Evolutionary conservation across 495 filamentous ascomycete species (phyloP).

Genomic region (Penicillium steckii): DNA sequence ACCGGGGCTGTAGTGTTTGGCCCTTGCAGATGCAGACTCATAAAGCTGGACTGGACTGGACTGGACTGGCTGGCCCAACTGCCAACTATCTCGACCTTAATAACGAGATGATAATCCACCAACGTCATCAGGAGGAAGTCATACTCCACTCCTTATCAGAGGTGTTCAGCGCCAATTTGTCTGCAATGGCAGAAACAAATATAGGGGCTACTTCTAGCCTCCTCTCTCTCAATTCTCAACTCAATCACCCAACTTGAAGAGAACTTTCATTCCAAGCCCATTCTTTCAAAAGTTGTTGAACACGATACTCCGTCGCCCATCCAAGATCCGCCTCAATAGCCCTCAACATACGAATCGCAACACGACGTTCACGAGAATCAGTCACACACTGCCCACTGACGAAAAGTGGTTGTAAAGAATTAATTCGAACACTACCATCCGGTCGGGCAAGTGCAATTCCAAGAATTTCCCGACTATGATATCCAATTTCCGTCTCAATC

Average conservation of each 20-base stretch:
- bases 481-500: conserved; percentile 52
- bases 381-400: conserved; percentile 60
- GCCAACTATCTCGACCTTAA: too few relatives aligned
- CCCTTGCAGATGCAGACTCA: too few relatives aligned
- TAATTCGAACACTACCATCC: conserved; percentile 55
- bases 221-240: neutral
- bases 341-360: conserved; percentile 52
- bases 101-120: too few relatives aligned
- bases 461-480: conserved; percentile 58
- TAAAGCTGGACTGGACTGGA: too few relatives aligned
- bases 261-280: conserved; percentile 50
- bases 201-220: too few relatives aligned
- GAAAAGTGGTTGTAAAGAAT: conserved; percentile 61
- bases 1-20: too few relatives aligned
- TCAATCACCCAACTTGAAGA: conserved; percentile 9
- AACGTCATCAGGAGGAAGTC: neutral
- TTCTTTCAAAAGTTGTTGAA: conserved; percentile 53
- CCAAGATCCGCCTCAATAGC: conserved; percentile 59
- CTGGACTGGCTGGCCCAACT: too few relatives aligned
- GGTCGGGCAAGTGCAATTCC: conserved; percentile 55
- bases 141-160: neutral
- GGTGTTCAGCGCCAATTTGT: too few relatives aligned
- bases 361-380: conserved; percentile 47
- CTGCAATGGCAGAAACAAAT: too few relatives aligned
- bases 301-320: conserved; percentile 64